Evolutionary conservation across 768 basidiomycete species (phyloP).

Genomic region (Lactarius psammicola): DNA sequence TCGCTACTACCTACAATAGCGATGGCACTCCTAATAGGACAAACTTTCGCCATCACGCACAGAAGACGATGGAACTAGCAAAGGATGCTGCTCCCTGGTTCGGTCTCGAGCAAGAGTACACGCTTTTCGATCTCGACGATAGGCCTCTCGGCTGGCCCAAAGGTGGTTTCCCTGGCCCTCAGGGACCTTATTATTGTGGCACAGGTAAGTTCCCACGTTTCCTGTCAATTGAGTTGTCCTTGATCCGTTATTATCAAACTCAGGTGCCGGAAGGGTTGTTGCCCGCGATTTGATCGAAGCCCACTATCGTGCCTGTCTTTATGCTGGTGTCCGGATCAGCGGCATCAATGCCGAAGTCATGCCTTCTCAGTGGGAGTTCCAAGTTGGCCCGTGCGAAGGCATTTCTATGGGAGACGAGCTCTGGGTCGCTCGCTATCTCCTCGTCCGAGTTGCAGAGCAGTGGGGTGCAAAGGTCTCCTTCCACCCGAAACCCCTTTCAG

Average conservation of each 20-base stretch:
- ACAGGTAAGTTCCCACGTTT: slow-evolving; percentile 61
- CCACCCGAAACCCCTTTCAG: slow-evolving; percentile 97
- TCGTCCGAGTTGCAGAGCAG: slow-evolving; percentile 94
- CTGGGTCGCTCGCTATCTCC: slow-evolving; percentile 98
- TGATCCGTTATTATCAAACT: slow-evolving; percentile 12
- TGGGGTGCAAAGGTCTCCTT: slow-evolving; percentile 97
- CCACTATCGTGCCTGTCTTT: slow-evolving; percentile 96
- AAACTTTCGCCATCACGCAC: slow-evolving; percentile 91
- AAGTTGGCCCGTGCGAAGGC: slow-evolving; percentile 97
- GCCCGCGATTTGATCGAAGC: slow-evolving; percentile 99
- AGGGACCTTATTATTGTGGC: slow-evolving; percentile 99
- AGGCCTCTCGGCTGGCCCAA: slow-evolving; percentile 95
- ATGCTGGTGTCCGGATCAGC: slow-evolving; percentile 94
- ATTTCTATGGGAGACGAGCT: slow-evolving; percentile 99
- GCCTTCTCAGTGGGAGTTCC: slow-evolving; percentile 99
- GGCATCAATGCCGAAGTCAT: slow-evolving; percentile 99
- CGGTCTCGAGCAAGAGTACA: slow-evolving; percentile 99
- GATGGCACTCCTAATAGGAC: slow-evolving; percentile 97
- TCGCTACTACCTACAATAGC: slow-evolving; percentile 97
- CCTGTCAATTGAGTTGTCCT: not conserved
- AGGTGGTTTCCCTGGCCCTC: slow-evolving; percentile 98
- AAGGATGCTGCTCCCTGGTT: slow-evolving; percentile 89
- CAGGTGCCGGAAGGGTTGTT: slow-evolving; percentile 95
- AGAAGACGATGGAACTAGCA: slow-evolving; percentile 93
- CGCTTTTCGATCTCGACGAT: slow-evolving; percentile 91